phyloP scores from a whole-genome alignment of 306 rosid species.

The Cucurbita moschata region DNA sequence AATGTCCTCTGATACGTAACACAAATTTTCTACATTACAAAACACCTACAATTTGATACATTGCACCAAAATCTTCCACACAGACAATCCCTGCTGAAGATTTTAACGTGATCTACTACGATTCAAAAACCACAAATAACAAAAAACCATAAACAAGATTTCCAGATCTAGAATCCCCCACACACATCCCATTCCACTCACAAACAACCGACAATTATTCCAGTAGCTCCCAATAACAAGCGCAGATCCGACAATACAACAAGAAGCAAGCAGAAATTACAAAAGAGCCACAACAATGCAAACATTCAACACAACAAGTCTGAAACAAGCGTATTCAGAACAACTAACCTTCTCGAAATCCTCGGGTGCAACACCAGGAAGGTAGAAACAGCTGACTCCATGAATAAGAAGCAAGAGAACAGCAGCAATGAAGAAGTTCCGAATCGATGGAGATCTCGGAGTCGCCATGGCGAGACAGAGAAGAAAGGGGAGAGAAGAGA shows the following conservation, averaged over 20 bases:
- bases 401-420: slow-evolving; percentile 40
- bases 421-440: slow-evolving; percentile 18
- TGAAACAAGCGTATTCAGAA: neutral
- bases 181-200: neutral
- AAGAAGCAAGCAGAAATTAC: slow-evolving; percentile 23
- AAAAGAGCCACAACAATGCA: neutral
- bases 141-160: neutral
- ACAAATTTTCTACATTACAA: neutral
- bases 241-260: slow-evolving; percentile 5
- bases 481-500: neutral
- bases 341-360: slow-evolving; percentile 66
- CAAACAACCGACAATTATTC: neutral
- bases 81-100: neutral
- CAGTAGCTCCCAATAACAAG: neutral
- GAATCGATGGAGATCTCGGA: slow-evolving; percentile 29
- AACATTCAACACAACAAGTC: neutral
- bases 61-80: neutral
- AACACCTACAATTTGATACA: neutral
- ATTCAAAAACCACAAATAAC: neutral
- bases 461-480: slow-evolving; percentile 2
- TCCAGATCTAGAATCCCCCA: neutral
- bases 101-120: neutral
- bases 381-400: slow-evolving; percentile 59
- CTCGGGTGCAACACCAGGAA: slow-evolving; percentile 97
- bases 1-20: neutral